These are phyloP conservation scores for Pinus albicaulis DNA, from an alignment of 75 land plant species.

Conservation along the genomic window DNA sequence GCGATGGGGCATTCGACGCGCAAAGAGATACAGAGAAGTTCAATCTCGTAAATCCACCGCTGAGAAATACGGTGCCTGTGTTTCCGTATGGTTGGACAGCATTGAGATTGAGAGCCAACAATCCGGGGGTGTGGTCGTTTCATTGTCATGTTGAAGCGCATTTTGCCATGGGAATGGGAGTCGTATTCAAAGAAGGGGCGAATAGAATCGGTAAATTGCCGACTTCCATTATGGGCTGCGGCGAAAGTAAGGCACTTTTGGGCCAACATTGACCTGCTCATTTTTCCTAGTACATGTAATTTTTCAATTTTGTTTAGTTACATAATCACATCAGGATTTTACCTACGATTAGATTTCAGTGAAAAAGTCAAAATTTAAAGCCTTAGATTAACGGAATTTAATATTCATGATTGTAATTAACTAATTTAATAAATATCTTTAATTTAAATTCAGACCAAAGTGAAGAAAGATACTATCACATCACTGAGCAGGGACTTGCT, in stretches of 20 bases:
- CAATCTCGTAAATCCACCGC: slow-evolving; percentile 40
- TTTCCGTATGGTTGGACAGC: slow-evolving; percentile 41
- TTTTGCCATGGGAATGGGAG: slow-evolving; percentile 85
- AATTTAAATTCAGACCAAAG: too few relatives aligned
- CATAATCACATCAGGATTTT: too few relatives aligned
- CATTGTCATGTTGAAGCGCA: slow-evolving; percentile 83
- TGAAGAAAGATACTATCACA: too few relatives aligned
- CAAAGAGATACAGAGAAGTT: slow-evolving; percentile 25
- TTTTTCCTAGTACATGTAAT: too few relatives aligned
- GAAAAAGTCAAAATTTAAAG: too few relatives aligned
- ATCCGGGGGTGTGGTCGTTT: slow-evolving; percentile 78
- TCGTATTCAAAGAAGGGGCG: slow-evolving; percentile 71
- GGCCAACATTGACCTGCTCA: too few relatives aligned
- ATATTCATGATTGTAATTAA: too few relatives aligned
- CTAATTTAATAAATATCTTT: too few relatives aligned
- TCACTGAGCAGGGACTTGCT: too few relatives aligned
- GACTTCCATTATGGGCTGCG: slow-evolving; percentile 66
- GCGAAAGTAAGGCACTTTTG: slow-evolving; percentile 21
- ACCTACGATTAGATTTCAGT: too few relatives aligned
- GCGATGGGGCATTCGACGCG: slow-evolving; percentile 59
- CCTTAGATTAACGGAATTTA: too few relatives aligned
- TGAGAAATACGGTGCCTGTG: slow-evolving; percentile 21
- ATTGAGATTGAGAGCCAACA: slow-evolving; percentile 61
- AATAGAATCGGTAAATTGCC: slow-evolving; percentile 59
- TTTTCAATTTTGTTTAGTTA: too few relatives aligned